These are phyloP conservation scores for Thelephora terrestris DNA, from an alignment of 1,284 basidiomycete species.

Conservation along the genomic window DNA sequence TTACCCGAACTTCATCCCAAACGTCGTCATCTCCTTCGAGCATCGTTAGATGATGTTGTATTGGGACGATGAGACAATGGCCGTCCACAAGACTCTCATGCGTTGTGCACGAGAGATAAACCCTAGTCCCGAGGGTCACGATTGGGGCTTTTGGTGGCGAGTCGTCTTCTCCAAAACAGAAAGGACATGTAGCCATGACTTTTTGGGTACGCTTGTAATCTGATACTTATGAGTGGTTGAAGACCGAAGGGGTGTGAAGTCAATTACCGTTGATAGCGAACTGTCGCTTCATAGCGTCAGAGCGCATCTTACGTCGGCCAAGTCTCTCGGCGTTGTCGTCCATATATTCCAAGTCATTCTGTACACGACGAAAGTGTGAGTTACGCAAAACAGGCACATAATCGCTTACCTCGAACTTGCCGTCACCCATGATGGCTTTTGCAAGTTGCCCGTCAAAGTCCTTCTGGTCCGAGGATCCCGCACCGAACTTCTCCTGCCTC, in stretches of 20 bases:
- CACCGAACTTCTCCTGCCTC: constrained; percentile 85
- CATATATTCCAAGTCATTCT: constrained; percentile 88
- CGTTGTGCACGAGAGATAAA: constrained; percentile 81
- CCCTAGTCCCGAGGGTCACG: constrained; percentile 83
- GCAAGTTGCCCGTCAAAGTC: constrained; percentile 88
- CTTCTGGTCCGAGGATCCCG: constrained; percentile 85
- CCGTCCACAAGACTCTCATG: constrained; percentile 81
- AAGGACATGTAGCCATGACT: constrained; percentile 77
- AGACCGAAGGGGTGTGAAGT: neutral
- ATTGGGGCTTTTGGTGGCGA: constrained; percentile 77
- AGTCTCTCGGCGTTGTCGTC: constrained; percentile 94
- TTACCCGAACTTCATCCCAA: constrained; percentile 90
- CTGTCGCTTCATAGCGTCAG: constrained; percentile 91
- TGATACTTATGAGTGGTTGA: constrained; percentile 20
- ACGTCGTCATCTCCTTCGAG: constrained; percentile 96
- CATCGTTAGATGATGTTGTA: constrained; percentile 86
- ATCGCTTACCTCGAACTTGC: constrained; percentile 65
- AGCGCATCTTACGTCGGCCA: constrained; percentile 88
- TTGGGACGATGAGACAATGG: constrained; percentile 92
- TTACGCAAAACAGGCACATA: neutral
- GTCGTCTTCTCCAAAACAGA: constrained; percentile 86
- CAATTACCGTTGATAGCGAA: constrained; percentile 87
- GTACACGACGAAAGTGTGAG: constrained; percentile 1
- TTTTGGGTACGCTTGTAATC: constrained; percentile 95
- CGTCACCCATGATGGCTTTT: constrained; percentile 77